Conservation (phyloP, 164 flowering plant genomes). For the Paratinospora sagittata region DNA sequence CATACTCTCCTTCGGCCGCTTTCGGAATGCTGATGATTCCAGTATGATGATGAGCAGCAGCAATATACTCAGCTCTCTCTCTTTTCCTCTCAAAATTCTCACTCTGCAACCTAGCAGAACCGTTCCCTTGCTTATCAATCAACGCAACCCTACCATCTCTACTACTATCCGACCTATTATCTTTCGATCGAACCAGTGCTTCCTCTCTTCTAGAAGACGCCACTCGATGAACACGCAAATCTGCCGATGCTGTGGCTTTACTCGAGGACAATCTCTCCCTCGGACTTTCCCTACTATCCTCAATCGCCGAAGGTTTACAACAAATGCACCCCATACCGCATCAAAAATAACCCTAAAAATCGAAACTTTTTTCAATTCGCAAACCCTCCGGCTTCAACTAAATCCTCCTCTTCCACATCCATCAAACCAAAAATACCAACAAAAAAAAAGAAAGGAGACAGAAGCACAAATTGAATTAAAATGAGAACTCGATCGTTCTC, state of each 20-base stretch:
- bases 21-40: conserved; percentile 44
- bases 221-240: conserved; percentile 31
- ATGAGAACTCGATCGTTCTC: neutral
- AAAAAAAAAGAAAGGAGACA: too few relatives aligned
- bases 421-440: neutral
- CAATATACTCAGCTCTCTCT: conserved; percentile 40
- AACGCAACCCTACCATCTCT: conserved; percentile 49
- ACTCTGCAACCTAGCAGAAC: conserved; percentile 32
- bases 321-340: conserved; percentile 68
- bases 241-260: conserved; percentile 31
- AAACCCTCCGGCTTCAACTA: neutral
- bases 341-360: conserved; percentile 12
- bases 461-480: neutral
- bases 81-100: conserved; percentile 60
- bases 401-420: conserved; percentile 5
- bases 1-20: conserved; percentile 75
- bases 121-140: conserved; percentile 57
- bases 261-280: conserved; percentile 42
- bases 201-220: conserved; percentile 59
- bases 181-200: conserved; percentile 16
- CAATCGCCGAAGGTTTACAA: conserved; percentile 69
- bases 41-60: conserved; percentile 32
- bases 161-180: conserved; percentile 35
- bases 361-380: neutral
- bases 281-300: conserved; percentile 71